These are phyloP conservation scores for Paraleonurus japonicus DNA, from an alignment of 257 asterid species.

Conservation along the genomic window DNA sequence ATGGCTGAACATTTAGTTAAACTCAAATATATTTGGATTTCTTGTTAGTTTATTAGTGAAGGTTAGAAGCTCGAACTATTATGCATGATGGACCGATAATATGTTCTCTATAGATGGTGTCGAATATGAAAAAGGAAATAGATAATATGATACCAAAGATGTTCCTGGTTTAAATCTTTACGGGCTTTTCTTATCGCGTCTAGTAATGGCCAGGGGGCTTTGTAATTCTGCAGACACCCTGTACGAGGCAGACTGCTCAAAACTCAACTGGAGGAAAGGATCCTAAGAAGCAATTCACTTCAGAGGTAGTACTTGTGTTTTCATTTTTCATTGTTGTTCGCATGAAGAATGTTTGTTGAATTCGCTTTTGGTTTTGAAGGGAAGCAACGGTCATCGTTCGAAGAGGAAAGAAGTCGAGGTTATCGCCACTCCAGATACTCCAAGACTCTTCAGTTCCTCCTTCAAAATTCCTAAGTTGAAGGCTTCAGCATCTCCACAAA, in stretches of 20 bases:
- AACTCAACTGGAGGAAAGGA: conserved; percentile 51
- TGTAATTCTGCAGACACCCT: conserved; percentile 33
- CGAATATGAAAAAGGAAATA: not conserved
- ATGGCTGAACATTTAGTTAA: not conserved
- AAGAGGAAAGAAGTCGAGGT: conserved; percentile 47
- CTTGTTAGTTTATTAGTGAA: not conserved
- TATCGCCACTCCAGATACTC: conserved; percentile 39
- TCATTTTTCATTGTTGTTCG: not conserved
- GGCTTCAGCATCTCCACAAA: conserved; percentile 35
- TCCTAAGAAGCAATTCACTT: conserved; percentile 34
- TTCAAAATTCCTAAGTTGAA: conserved; percentile 80
- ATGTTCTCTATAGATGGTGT: not conserved
- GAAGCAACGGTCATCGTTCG: conserved; percentile 32
- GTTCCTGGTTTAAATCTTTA: not conserved
- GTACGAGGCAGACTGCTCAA: conserved; percentile 33
- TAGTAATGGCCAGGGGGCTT: not conserved
- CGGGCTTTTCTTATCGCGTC: not conserved
- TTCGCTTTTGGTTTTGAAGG: conserved; percentile 37
- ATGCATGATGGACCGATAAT: too few species aligned
- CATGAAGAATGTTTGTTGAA: not conserved
- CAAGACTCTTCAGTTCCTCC: conserved; percentile 66
- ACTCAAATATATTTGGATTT: not conserved
- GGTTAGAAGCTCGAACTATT: not conserved
- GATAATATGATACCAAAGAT: not conserved
- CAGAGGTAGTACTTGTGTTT: conserved; percentile 17